A percentile compares a stretch with the other conserved stretches of the same genome.
These are phyloP conservation scores for Ilyonectria mors-panacis DNA, from an alignment of 2,329 filamentous ascomycete genomes.

Conservation along the genomic window DNA sequence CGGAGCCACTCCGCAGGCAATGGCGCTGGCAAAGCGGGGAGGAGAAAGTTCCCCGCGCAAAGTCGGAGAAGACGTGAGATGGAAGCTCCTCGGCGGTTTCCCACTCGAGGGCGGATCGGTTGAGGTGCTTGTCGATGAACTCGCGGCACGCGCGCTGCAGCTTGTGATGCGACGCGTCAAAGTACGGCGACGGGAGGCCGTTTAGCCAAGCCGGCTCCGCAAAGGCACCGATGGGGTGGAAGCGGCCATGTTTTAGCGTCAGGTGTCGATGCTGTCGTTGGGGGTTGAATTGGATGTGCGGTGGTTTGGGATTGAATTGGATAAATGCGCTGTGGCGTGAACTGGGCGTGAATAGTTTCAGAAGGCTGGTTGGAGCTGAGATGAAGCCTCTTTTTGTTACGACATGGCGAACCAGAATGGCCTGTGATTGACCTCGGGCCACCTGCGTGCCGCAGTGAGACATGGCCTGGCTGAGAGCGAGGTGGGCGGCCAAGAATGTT, in stretches of 20 bases:
- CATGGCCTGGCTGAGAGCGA: too few species aligned
- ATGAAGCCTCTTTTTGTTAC: too few species aligned
- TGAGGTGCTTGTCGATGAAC: conserved; percentile 76
- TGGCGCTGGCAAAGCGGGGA: conserved; percentile 79
- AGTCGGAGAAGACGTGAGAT: conserved; percentile 74
- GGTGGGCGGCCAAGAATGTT: too few species aligned
- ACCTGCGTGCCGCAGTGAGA: too few species aligned
- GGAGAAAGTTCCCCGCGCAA: conserved; percentile 77
- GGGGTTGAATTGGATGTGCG: too few species aligned
- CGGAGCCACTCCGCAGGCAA: conserved; percentile 78
- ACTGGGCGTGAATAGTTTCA: too few species aligned
- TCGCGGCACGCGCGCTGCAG: conserved; percentile 79
- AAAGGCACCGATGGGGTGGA: conserved; percentile 61
- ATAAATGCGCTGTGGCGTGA: too few species aligned
- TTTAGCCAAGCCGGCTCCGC: conserved; percentile 80
- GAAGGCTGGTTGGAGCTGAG: too few species aligned
- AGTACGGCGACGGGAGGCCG: conserved; percentile 80
- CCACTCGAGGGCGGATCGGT: conserved; percentile 77
- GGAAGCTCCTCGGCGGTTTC: conserved; percentile 76
- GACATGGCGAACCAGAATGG: too few species aligned
- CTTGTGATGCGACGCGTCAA: conserved; percentile 73
- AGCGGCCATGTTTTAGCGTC: not conserved
- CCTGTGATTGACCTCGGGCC: too few species aligned
- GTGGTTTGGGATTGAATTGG: too few species aligned
- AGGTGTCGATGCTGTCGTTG: not conserved